Conservation (phyloP, 139 green algal species). For the Edaphochlamys debaryana region DNA sequence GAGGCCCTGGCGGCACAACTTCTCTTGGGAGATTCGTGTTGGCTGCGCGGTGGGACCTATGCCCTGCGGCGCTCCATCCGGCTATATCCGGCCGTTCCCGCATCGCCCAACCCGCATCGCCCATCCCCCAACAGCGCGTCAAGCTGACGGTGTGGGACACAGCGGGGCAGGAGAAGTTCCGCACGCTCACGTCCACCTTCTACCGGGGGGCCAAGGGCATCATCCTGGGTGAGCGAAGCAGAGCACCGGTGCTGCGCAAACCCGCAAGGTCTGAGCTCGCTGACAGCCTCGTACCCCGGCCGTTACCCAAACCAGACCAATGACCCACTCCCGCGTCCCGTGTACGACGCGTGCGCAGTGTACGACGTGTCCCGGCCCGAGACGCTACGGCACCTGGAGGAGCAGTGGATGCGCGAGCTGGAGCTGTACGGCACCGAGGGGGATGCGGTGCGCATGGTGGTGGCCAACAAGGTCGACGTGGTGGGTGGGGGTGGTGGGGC, state of each 20-base stretch:
- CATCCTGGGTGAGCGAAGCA: conserved; percentile 45
- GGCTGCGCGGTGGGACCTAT: too few relatives aligned
- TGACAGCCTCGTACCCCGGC: not conserved
- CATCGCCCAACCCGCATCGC: too few relatives aligned
- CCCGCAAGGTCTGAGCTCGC: too few relatives aligned
- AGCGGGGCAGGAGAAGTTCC: conserved; percentile 77
- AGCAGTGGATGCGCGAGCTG: conserved; percentile 91
- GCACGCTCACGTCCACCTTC: conserved; percentile 94
- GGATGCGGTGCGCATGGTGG: conserved; percentile 87
- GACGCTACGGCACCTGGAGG: conserved; percentile 82
- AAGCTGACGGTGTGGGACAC: conserved; percentile 96
- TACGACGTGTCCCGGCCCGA: conserved; percentile 89
- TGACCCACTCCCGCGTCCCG: too few relatives aligned
- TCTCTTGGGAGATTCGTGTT: too few relatives aligned
- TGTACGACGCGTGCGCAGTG: too few relatives aligned
- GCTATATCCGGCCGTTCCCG: too few relatives aligned
- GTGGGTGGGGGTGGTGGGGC: too few relatives aligned
- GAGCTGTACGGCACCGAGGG: conserved; percentile 86
- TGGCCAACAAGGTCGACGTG: conserved; percentile 93
- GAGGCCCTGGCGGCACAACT: too few relatives aligned
- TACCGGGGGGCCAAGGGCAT: conserved; percentile 86
- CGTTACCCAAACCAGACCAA: not conserved
- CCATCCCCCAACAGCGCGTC: too few relatives aligned
- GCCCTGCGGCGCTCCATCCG: too few relatives aligned
- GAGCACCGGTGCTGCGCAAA: too few relatives aligned